These are phyloP conservation scores for Penicillium canariense DNA, from an alignment of 495 filamentous ascomycete species.

Conservation along the genomic window DNA sequence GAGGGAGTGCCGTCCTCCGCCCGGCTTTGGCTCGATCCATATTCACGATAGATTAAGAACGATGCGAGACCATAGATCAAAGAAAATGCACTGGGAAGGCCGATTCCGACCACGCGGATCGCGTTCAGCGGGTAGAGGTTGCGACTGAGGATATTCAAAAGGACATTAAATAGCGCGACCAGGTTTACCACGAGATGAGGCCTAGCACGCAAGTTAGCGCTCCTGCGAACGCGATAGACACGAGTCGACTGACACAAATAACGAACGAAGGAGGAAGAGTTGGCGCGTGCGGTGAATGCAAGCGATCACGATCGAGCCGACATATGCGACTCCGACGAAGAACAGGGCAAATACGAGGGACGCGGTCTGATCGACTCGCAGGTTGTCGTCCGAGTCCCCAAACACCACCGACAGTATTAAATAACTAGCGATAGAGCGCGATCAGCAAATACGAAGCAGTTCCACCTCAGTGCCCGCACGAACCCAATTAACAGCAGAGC, in stretches of 20 bases:
- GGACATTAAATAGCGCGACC: slow-evolving; percentile 32
- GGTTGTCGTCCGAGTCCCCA: slow-evolving; percentile 8
- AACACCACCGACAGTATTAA: slow-evolving; percentile 33
- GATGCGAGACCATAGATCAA: slow-evolving; percentile 29
- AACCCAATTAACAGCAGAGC: slow-evolving; percentile 30
- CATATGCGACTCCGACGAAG: slow-evolving; percentile 28
- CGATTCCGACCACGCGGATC: slow-evolving; percentile 23
- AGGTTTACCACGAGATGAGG: slow-evolving; percentile 30
- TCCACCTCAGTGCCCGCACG: not conserved
- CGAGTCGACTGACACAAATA: slow-evolving; percentile 24
- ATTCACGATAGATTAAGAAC: slow-evolving; percentile 24
- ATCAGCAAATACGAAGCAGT: not conserved
- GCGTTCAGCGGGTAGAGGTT: slow-evolving; percentile 24
- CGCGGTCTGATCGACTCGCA: slow-evolving; percentile 17
- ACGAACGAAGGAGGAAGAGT: slow-evolving; percentile 26
- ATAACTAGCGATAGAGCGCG: slow-evolving; percentile 17
- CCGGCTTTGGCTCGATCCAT: slow-evolving; percentile 3
- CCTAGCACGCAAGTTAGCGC: slow-evolving; percentile 13
- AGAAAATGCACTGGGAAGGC: slow-evolving; percentile 25
- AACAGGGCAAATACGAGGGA: slow-evolving; percentile 20
- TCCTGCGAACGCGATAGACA: slow-evolving; percentile 2
- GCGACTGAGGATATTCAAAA: slow-evolving; percentile 33
- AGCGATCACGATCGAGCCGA: slow-evolving; percentile 23
- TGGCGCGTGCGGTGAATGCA: slow-evolving; percentile 22
- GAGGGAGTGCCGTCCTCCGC: slow-evolving; percentile 20